phyloP scores from a whole-genome alignment of 257 asterid genomes.

The Ballota nigra region DNA sequence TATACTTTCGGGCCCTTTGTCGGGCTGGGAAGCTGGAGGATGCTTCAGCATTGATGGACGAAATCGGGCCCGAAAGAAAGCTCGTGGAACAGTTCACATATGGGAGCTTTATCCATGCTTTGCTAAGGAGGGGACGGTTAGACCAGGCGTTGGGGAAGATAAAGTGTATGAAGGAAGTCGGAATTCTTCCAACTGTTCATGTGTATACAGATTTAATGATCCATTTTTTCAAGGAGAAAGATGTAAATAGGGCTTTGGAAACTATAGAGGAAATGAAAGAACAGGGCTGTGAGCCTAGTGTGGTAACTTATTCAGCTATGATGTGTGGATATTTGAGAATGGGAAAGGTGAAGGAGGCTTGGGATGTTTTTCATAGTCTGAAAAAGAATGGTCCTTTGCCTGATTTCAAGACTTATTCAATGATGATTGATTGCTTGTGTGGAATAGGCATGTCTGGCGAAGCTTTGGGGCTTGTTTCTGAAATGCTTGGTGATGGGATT shows the following conservation, averaged over 20 bases:
- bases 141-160: conserved; percentile 69
- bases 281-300: conserved; percentile 54
- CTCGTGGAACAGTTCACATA: conserved; percentile 55
- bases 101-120: conserved; percentile 75
- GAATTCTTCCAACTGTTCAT: conserved; percentile 65
- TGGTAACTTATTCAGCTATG: conserved; percentile 72
- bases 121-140: conserved; percentile 47
- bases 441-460: conserved; percentile 68
- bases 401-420: conserved; percentile 79
- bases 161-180: conserved; percentile 52
- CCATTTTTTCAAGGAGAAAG: conserved; percentile 57
- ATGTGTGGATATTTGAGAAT: conserved; percentile 67
- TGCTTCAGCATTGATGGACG: conserved; percentile 50
- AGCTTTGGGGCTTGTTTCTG: conserved; percentile 53
- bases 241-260: conserved; percentile 46
- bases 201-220: conserved; percentile 66
- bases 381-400: conserved; percentile 61
- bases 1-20: conserved; percentile 68
- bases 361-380: conserved; percentile 49
- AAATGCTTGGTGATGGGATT: conserved; percentile 65
- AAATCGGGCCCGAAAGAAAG: conserved; percentile 47
- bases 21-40: conserved; percentile 74
- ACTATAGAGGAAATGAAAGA: conserved; percentile 63
- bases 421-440: conserved; percentile 71
- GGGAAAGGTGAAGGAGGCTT: conserved; percentile 58